A percentile compares a stretch with the other conserved stretches of the same genome.
Evolutionary conservation across 495 filamentous ascomycete genomes (phyloP).

Genomic region (Achaetomiella virescens): DNA sequence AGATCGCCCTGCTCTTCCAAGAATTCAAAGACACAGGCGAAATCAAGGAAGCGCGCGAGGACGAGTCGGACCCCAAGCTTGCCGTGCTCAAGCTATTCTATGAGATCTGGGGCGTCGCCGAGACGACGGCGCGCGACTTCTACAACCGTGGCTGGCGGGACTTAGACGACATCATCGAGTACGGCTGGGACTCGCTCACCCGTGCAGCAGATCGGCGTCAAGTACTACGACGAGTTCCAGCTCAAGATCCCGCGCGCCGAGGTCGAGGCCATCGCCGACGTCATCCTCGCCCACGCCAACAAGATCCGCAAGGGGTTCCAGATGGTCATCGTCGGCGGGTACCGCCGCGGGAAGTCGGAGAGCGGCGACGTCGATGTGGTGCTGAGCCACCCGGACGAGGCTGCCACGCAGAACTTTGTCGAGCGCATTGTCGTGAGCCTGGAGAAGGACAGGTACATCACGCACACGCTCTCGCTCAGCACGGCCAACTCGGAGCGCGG

Average conservation of each 20-base stretch:
- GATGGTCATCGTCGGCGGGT: constrained; percentile 74
- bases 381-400: constrained; percentile 68
- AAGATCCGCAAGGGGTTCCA: constrained; percentile 51
- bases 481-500: constrained; percentile 60
- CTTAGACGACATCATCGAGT: constrained; percentile 74
- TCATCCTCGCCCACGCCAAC: constrained; percentile 58
- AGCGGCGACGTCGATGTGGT: constrained; percentile 83
- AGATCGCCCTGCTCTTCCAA: constrained; percentile 71
- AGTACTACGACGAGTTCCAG: constrained; percentile 85
- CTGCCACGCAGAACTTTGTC: constrained; percentile 59
- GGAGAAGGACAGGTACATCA: constrained; percentile 64
- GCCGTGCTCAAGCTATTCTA: constrained; percentile 62
- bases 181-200: constrained; percentile 68
- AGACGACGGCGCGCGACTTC: constrained; percentile 75
- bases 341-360: constrained; percentile 69
- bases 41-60: constrained; percentile 56
- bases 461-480: constrained; percentile 70
- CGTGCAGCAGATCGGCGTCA: constrained; percentile 91
- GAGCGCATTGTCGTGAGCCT: constrained; percentile 61
- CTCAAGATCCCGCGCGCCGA: constrained; percentile 65
- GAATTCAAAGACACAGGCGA: constrained; percentile 60
- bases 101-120: constrained; percentile 85
- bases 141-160: constrained; percentile 71
- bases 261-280: constrained; percentile 59
- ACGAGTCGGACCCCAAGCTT: constrained; percentile 59